Evolutionary conservation across 129 eudicot genomes (phyloP).

Genomic region (Deinandra increscens): DNA sequence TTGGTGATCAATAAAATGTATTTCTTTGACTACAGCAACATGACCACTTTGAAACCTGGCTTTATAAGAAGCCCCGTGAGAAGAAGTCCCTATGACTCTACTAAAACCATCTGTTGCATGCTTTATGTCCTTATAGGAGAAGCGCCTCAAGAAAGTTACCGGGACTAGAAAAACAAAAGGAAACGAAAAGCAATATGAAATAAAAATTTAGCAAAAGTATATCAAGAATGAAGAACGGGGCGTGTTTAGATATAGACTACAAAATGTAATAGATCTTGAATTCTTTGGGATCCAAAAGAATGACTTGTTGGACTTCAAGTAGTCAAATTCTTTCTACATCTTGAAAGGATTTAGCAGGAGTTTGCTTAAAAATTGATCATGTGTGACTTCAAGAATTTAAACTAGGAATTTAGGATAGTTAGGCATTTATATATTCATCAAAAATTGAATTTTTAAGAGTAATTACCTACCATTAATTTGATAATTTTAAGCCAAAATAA

Average conservation of each 20-base stretch:
- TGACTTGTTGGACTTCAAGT: background rate
- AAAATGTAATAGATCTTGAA: background rate
- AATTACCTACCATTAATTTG: background rate
- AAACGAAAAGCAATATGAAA: background rate
- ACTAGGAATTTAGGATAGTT: too few species aligned
- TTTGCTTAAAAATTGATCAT: background rate
- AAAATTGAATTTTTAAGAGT: background rate
- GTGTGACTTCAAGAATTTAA: background rate
- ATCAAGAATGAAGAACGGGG: background rate
- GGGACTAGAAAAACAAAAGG: constrained; percentile 45
- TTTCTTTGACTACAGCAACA: constrained; percentile 66
- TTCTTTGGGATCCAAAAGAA: too few species aligned
- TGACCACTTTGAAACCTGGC: constrained; percentile 56
- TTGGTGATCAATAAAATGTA: constrained; percentile 43
- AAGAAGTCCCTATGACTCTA: constrained; percentile 50
- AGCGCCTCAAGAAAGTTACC: constrained; percentile 46
- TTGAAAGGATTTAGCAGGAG: background rate
- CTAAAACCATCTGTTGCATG: constrained; percentile 70
- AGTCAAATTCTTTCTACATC: constrained; percentile 1
- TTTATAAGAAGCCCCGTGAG: constrained; percentile 55
- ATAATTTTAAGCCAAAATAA: background rate
- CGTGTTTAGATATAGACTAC: background rate
- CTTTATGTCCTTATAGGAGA: constrained; percentile 75
- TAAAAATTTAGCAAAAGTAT: background rate
- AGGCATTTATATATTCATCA: too few species aligned